Percentiles rank a stretch among this genome's conserved stretches.
These are phyloP conservation scores for Arthrobotrys entomopaga DNA, from an alignment of 2,329 filamentous ascomycete genomes.

Conservation along the genomic window DNA sequence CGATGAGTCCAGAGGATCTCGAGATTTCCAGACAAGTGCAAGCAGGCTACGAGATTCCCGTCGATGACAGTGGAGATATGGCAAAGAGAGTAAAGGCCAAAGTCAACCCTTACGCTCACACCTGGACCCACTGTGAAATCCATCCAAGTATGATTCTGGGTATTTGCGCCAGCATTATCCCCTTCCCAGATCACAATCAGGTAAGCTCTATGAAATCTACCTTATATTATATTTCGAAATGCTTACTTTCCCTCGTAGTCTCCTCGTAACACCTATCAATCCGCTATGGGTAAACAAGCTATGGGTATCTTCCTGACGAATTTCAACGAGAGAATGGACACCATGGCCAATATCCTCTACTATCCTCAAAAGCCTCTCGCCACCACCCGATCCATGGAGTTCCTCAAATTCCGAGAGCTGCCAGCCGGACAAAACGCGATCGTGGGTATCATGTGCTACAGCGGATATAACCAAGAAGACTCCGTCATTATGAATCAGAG, in stretches of 20 bases:
- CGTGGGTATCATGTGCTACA: slow-evolving; percentile 96
- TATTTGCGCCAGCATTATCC: slow-evolving; percentile 98
- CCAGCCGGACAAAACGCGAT: slow-evolving; percentile 98
- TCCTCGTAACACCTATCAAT: slow-evolving; percentile 98
- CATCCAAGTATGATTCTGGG: slow-evolving; percentile 99
- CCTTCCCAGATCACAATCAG: slow-evolving; percentile 98
- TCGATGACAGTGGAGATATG: slow-evolving; percentile 75
- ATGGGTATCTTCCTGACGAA: slow-evolving; percentile 99
- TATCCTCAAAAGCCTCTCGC: slow-evolving; percentile 98
- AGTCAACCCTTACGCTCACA: slow-evolving; percentile 80
- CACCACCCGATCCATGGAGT: slow-evolving; percentile 97
- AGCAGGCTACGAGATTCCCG: slow-evolving; percentile 70
- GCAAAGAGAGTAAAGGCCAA: slow-evolving; percentile 89
- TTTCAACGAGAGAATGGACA: slow-evolving; percentile 96
- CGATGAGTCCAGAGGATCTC: slow-evolving; percentile 96
- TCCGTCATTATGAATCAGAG: slow-evolving; percentile 99
- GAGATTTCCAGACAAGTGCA: slow-evolving; percentile 79
- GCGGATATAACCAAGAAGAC: slow-evolving; percentile 99
- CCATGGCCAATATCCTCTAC: slow-evolving; percentile 98
- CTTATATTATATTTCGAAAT: slow-evolving; percentile 19
- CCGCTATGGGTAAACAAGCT: slow-evolving; percentile 99
- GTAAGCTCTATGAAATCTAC: slow-evolving; percentile 63
- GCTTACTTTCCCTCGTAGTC: slow-evolving; percentile 70
- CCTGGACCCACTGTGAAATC: slow-evolving; percentile 98
- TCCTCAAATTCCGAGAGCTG: slow-evolving; percentile 95